A percentile compares a stretch with the other conserved stretches of the same genome.
phyloP scores from a whole-genome alignment of 352 stramenopile species.

The Phytopythium boreale region DNA sequence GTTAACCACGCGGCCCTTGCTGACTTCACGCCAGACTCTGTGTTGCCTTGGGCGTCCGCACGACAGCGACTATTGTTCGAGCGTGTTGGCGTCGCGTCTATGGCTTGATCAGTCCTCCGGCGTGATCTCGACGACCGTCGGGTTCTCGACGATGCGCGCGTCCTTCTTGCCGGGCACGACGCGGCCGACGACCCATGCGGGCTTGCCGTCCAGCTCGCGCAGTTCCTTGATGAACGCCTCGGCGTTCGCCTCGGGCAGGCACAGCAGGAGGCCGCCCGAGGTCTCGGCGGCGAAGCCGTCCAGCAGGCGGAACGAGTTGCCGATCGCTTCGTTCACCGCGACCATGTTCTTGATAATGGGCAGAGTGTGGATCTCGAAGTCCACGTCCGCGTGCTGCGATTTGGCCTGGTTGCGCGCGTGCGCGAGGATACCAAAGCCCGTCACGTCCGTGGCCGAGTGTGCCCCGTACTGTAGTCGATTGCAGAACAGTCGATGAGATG shows the following conservation, averaged over 20 bases:
- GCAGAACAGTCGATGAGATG: not conserved
- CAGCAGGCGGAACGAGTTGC: conserved; percentile 92
- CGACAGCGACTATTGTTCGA: not conserved
- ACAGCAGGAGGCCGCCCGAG: conserved; percentile 92
- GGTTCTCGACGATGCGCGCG: conserved; percentile 50
- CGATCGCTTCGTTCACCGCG: conserved; percentile 83
- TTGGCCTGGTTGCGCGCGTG: conserved; percentile 93
- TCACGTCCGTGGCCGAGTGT: conserved; percentile 94
- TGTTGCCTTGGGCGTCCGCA: too few species aligned
- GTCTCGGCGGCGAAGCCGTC: conserved; percentile 93
- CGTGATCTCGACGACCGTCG: conserved; percentile 55
- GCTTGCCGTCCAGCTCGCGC: conserved; percentile 81
- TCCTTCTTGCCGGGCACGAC: conserved; percentile 77
- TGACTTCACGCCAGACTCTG: too few species aligned
- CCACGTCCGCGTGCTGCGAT: conserved; percentile 85
- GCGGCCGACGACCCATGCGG: conserved; percentile 92
- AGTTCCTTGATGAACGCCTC: conserved; percentile 88
- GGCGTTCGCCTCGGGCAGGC: conserved; percentile 81
- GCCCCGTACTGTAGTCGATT: conserved; percentile 65
- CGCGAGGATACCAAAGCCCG: conserved; percentile 93
- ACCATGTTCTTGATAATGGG: conserved; percentile 91
- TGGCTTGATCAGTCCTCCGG: conserved; percentile 20
- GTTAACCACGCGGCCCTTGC: too few species aligned
- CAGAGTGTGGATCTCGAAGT: conserved; percentile 92
- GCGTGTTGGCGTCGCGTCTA: too few species aligned